Base-by-base conservation (phyloP, 2,329 filamentous ascomycete genomes). In the Epichloe hybrida region DNA sequence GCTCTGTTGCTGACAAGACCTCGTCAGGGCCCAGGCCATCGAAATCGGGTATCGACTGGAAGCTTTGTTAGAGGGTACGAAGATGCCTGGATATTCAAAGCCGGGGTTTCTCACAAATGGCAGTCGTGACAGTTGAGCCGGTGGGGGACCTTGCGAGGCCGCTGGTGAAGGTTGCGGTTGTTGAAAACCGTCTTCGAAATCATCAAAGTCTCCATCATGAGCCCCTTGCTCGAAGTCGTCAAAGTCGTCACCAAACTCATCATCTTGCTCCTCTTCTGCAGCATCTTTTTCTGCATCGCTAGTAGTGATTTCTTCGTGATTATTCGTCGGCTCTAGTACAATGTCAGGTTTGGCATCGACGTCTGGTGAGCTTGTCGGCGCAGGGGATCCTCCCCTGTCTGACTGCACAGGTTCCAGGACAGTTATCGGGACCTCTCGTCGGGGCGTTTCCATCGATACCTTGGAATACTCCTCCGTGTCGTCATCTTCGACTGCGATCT, bases 161-260 rank as follows among this genome's bases (percentile, higher is more conserved):
- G 60, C 59, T 5, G 59, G 49, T 27, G 58, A 55, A 20, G 59
- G 54, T 37, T 62, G 54, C 51, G 77, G 64, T 62, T 79, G 72
- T 60, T 87, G 77, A 62, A 88, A 88, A 38, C 74, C 81, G 57
- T 83, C 84, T 61, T 85, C 82, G 66, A 88, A 88, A 60, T 86
- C 83, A 59, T 80, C 79, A 68, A 83, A 83, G 59, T 77, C 77
- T 27, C 71, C 72, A 44, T 71, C 72, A 7, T 69, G 73, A 56
- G 72, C 74, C 46, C 76, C 77, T 59, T 81, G 78, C 59, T 80
- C 76, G 56, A 82, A 81, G 54, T 80, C 78, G 62, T 82, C 77
- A 65, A 79, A 76, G 54, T 81, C 78, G 58, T 80, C 77, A 21
- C 73, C 77, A 61, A 78, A 79, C 41, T 73, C 75, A 55, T 76